Percentiles rank a stretch among this genome's conserved stretches.
These are phyloP conservation scores for Podospora appendiculata DNA, from an alignment of 495 filamentous ascomycete species.

Conservation along the genomic window DNA sequence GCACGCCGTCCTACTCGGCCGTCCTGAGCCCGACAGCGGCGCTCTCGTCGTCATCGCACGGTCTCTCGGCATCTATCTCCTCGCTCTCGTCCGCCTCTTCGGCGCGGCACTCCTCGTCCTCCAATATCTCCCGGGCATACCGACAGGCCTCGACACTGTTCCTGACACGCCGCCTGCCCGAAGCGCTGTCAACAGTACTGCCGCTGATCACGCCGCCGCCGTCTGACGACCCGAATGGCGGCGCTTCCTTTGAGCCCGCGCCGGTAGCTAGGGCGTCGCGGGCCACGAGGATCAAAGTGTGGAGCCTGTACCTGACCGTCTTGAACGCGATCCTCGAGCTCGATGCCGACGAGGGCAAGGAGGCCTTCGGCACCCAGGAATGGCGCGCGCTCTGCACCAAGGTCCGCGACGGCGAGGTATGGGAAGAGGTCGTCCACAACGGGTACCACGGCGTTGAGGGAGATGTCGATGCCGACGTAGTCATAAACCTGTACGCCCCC, in stretches of 20 bases:
- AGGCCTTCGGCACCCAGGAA: constrained; percentile 70
- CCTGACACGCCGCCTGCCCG: constrained; percentile 82
- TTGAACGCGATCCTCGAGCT: constrained; percentile 85
- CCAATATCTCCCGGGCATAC: constrained; percentile 74
- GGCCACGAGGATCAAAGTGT: constrained; percentile 83
- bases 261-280: constrained; percentile 67
- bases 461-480: constrained; percentile 88
- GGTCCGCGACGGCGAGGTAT: constrained; percentile 77
- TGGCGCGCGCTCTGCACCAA: constrained; percentile 75
- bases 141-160: constrained; percentile 86
- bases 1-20: constrained; percentile 29
- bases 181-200: constrained; percentile 74
- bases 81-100: constrained; percentile 41
- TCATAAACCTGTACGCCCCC: constrained; percentile 70
- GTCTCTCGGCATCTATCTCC: constrained; percentile 40
- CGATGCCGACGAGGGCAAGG: constrained; percentile 83
- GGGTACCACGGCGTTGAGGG: constrained; percentile 84
- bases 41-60: constrained; percentile 8
- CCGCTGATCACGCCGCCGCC: constrained; percentile 58
- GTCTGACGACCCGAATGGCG: constrained; percentile 24
- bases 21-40: constrained; percentile 19
- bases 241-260: constrained; percentile 39
- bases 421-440: constrained; percentile 82
- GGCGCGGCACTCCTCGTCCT: constrained; percentile 44
- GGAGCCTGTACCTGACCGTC: constrained; percentile 92